These are phyloP conservation scores for Pisolithus tinctorius DNA, from an alignment of 768 basidiomycete species.

Conservation along the genomic window DNA sequence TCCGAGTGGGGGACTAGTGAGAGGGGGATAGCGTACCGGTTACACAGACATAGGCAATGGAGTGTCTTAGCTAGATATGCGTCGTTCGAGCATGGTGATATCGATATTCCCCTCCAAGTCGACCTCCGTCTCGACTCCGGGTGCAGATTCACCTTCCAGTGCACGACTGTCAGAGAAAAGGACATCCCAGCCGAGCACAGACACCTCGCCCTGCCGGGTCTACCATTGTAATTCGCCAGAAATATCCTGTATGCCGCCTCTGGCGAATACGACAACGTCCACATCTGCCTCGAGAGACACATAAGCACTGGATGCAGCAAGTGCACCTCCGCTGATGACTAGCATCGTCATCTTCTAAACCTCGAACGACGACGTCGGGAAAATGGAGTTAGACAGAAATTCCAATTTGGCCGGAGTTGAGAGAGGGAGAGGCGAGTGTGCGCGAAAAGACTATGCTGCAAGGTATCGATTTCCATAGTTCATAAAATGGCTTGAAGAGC, in stretches of 20 bases:
- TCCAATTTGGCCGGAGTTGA: too few species aligned
- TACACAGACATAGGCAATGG: slow-evolving; percentile 59
- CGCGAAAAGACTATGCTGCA: too few species aligned
- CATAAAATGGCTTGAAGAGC: slow-evolving; percentile 52
- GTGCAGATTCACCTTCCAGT: not conserved
- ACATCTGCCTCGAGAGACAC: slow-evolving; percentile 84
- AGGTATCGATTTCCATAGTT: slow-evolving; percentile 56
- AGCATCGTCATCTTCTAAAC: too few species aligned
- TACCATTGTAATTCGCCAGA: slow-evolving; percentile 73
- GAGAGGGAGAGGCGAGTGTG: too few species aligned
- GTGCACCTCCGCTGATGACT: too few species aligned
- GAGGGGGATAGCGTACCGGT: slow-evolving; percentile 67
- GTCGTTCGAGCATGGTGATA: slow-evolving; percentile 39
- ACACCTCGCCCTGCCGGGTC: slow-evolving; percentile 46
- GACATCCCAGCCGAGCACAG: slow-evolving; percentile 48
- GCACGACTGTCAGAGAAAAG: not conserved
- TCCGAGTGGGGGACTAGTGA: slow-evolving; percentile 16
- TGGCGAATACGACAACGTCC: slow-evolving; percentile 53
- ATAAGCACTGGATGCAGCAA: too few species aligned
- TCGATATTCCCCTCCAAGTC: slow-evolving; percentile 34
- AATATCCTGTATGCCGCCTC: slow-evolving; percentile 40
- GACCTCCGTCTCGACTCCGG: not conserved
- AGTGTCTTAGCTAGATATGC: slow-evolving; percentile 33
- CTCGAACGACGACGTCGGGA: too few species aligned
- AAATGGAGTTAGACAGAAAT: too few species aligned